Evolutionary conservation across 352 stramenopile genomes (phyloP).

Genomic region (Phytophthora melonis): DNA sequence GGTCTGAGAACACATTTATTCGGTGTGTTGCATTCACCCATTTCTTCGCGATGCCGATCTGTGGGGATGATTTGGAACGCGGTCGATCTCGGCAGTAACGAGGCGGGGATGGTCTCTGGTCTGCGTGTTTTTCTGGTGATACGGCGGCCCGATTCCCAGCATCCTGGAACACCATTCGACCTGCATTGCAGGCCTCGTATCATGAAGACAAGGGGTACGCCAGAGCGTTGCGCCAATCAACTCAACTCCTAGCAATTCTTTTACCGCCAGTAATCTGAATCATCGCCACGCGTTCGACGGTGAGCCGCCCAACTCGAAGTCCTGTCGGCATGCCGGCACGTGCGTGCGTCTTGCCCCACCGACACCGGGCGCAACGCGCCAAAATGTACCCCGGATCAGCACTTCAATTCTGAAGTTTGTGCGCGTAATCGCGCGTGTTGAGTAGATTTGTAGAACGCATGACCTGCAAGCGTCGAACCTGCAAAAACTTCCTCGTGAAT

Average conservation of each 20-base stretch:
- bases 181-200: background rate
- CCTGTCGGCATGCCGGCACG: background rate
- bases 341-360: background rate
- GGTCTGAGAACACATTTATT: too few species aligned
- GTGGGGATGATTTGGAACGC: background rate
- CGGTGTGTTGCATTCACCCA: too few species aligned
- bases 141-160: background rate
- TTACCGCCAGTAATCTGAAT: background rate
- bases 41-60: background rate
- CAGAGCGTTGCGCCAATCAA: background rate
- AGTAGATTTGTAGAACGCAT: background rate
- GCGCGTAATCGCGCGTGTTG: slow-evolving; percentile 1
- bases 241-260: background rate
- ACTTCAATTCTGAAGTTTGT: slow-evolving; percentile 36
- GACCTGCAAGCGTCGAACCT: background rate
- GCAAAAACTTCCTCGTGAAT: background rate
- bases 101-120: background rate
- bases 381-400: background rate
- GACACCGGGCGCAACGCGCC: too few species aligned
- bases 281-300: background rate
- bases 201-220: too few species aligned
- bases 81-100: background rate
- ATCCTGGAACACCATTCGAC: background rate
- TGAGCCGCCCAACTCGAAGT: background rate
- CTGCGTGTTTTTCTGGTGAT: slow-evolving; percentile 3